These are phyloP conservation scores for Gremmenia infestans DNA, from an alignment of 2,329 filamentous ascomycete species.

Conservation along the genomic window DNA sequence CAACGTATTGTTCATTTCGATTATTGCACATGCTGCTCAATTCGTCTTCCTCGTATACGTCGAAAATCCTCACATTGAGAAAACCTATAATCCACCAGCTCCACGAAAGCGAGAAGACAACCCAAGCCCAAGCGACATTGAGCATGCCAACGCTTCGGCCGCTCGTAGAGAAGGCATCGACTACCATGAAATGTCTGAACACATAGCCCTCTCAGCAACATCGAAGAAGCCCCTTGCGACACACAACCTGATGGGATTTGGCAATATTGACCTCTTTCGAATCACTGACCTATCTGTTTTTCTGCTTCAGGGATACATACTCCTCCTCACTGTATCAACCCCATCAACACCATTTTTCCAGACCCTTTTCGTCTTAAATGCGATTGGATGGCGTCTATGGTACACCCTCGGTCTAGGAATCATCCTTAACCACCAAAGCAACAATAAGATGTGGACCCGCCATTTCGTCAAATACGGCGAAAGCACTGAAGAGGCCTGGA, in stretches of 20 bases:
- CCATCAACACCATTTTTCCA: constrained; percentile 74
- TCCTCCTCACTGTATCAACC: constrained; percentile 67
- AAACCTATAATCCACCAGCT: constrained; percentile 88
- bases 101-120: constrained; percentile 51
- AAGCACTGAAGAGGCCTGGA: constrained; percentile 85
- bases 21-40: constrained; percentile 88
- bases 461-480: constrained; percentile 98
- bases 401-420: constrained; percentile 83
- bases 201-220: constrained; percentile 3
- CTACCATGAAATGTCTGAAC: constrained; percentile 10
- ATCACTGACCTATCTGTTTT: constrained; percentile 79
- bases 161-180: constrained; percentile 32
- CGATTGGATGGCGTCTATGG: constrained; percentile 82
- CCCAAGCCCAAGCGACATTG: constrained; percentile 29
- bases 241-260: constrained; percentile 77
- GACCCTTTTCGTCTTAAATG: constrained; percentile 74
- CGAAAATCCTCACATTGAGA: constrained; percentile 97
- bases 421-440: constrained; percentile 80
- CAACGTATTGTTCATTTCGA: constrained; percentile 94
- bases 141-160: constrained; percentile 32
- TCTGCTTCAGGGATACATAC: constrained; percentile 70
- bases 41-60: constrained; percentile 88
- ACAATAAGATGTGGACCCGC: constrained; percentile 88
- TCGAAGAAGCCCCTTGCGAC: constrained; percentile 57
- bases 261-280: constrained; percentile 84